A percentile compares a stretch with the other conserved stretches of the same genome.
Evolutionary conservation across 2,329 filamentous ascomycete genomes (phyloP).

Genomic region (Aureobasidium sp.): DNA sequence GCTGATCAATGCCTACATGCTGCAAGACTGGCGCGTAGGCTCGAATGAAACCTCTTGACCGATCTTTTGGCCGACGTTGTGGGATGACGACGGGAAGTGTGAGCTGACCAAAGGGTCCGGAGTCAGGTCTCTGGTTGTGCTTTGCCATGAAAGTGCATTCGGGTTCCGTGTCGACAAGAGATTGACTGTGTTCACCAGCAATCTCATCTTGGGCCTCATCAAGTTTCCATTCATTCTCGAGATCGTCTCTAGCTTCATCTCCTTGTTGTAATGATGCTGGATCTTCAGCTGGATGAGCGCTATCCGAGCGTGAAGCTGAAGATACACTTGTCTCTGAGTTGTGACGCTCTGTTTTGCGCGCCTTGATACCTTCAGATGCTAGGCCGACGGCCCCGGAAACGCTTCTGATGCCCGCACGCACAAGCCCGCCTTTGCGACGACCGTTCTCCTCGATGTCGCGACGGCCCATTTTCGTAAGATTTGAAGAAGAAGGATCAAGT

Average conservation of each 20-base stretch:
- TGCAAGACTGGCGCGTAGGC: background rate
- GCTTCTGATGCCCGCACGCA: background rate
- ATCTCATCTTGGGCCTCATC: constrained; percentile 10
- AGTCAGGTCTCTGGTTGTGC: background rate
- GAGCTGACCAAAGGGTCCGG: no score
- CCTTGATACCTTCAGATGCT: constrained; percentile 1
- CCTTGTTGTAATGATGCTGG: background rate
- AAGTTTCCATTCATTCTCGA: constrained; percentile 4
- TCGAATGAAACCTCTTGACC: background rate
- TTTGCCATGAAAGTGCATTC: background rate
- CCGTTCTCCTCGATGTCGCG: background rate
- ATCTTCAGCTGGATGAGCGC: background rate
- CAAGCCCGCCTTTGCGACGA: background rate
- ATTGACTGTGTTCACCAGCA: background rate
- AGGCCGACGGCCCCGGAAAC: background rate
- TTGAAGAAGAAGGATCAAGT: background rate
- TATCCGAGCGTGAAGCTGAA: background rate
- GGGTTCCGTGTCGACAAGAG: background rate
- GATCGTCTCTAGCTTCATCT: background rate
- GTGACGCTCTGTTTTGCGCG: background rate
- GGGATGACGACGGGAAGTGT: background rate
- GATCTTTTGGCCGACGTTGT: background rate
- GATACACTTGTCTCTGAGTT: background rate
- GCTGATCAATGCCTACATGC: background rate
- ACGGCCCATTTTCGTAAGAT: background rate